Base-by-base conservation (phyloP, 2,329 filamentous ascomycete genomes). In the Colletotrichum eremochloae region DNA sequence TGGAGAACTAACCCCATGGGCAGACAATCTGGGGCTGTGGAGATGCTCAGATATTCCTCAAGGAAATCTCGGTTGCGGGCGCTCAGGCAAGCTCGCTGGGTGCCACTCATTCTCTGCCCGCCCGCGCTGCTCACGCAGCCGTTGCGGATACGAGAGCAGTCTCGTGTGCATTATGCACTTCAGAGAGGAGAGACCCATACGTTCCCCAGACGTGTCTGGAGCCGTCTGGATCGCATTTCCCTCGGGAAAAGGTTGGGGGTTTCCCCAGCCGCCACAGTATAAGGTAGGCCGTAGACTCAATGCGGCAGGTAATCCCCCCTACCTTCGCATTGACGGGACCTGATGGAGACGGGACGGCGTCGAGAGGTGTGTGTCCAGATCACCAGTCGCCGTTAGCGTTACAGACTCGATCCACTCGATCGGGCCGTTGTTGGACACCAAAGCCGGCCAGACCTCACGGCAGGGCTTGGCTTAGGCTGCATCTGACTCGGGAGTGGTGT, bases 351-450 rank as follows among this genome's bases (percentile, higher is more conserved):
- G 5, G 29, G 31, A 33, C 2, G 24, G n/a, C 48, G 48, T 52
- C 48, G 2, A 52, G 50, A 18, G 50, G 53, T 44, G 18, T 46
- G 18, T 20, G 18, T 36, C 52, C 33, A 38, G 33, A 38, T 20
- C 53, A 24, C 24, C 50, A 20, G 50, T 58, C 38, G 48, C 48
- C n/a, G 40, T 38, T 56, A n/a, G 65, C 48, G 65, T 56, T 38
- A 38, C 57, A 63, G 58, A 55, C 14, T 3, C 48, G 67, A 29
- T 64, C 67, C 67, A 68, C 67, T 57, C 46, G 52, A 68, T 68
- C 60, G 67, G 67, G 67, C 67, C 67, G 67, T 68, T 68, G 33
- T 8, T 62, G 11, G 18, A 56, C 53, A 33, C 53, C 33, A 56
- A 7, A 33, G 31, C 31, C 7, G 18, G 52, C 29, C 52, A 55